Conservation (phyloP, 164 flowering plant species). For the Houttuynia cordata region DNA sequence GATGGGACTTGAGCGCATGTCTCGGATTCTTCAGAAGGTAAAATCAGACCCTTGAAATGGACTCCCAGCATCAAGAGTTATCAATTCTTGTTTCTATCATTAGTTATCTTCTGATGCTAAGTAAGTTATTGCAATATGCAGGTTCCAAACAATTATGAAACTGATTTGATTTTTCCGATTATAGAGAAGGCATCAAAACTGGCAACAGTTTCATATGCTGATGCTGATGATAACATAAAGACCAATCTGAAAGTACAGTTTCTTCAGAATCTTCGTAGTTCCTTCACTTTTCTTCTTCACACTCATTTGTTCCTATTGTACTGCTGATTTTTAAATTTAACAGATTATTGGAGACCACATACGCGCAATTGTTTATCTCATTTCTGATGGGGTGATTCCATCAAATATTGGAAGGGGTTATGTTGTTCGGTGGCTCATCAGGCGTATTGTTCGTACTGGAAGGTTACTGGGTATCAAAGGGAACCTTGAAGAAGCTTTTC, state of each 20-base stretch:
- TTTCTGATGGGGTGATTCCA: slow-evolving; percentile 90
- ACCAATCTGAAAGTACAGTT: slow-evolving; percentile 53
- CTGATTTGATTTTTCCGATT: slow-evolving; percentile 92
- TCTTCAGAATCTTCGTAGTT: neutral
- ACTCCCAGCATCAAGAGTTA: neutral
- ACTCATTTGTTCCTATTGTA: neutral
- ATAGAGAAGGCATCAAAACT: slow-evolving; percentile 69
- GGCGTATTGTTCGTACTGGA: slow-evolving; percentile 82
- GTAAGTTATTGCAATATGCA: slow-evolving; percentile 19
- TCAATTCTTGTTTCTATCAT: neutral
- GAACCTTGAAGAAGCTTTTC: slow-evolving; percentile 58
- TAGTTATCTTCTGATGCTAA: neutral
- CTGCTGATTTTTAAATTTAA: slow-evolving; percentile 1
- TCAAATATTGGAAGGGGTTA: slow-evolving; percentile 97
- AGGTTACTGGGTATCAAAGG: slow-evolving; percentile 75
- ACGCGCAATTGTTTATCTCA: slow-evolving; percentile 85
- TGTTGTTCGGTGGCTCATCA: slow-evolving; percentile 79
- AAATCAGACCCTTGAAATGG: neutral
- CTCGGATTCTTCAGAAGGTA: slow-evolving; percentile 91
- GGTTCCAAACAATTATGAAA: slow-evolving; percentile 93
- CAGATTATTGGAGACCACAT: slow-evolving; percentile 90
- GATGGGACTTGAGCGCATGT: slow-evolving; percentile 85
- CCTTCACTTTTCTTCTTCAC: neutral
- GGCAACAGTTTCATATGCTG: slow-evolving; percentile 55
- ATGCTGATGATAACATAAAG: slow-evolving; percentile 51